These are phyloP conservation scores for Penicillium ochrochloron DNA, from an alignment of 495 filamentous ascomycete species.

Conservation along the genomic window DNA sequence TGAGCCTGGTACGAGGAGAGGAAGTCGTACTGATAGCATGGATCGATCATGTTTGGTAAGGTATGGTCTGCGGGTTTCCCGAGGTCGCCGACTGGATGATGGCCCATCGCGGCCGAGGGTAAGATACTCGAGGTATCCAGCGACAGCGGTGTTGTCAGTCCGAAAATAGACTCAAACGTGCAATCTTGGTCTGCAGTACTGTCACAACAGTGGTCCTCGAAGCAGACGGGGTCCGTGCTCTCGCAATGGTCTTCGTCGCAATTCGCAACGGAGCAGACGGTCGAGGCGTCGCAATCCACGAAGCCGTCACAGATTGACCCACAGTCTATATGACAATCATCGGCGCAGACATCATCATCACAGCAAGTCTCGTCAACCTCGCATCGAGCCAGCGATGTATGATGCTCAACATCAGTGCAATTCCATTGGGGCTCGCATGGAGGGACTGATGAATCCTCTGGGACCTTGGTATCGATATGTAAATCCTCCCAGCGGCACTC, in stretches of 20 bases:
- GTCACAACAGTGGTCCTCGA: constrained; percentile 48
- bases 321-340: constrained; percentile 49
- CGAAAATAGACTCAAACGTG: constrained; percentile 43
- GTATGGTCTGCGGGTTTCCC: constrained; percentile 31
- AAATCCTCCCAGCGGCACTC: constrained; percentile 52
- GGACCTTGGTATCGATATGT: constrained; percentile 41
- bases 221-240: constrained; percentile 43
- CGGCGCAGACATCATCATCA: constrained; percentile 49
- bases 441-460: constrained; percentile 27
- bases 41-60: constrained; percentile 23
- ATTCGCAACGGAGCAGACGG: constrained; percentile 43
- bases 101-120: constrained; percentile 28
- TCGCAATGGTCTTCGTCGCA: constrained; percentile 38
- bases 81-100: constrained; percentile 23
- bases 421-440: constrained; percentile 36
- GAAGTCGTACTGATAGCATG: constrained; percentile 31
- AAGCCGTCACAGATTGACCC: constrained; percentile 51
- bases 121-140: constrained; percentile 39
- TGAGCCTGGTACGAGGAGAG: constrained; percentile 36
- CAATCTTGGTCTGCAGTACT: constrained; percentile 30
- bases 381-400: constrained; percentile 33
- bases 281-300: constrained; percentile 48
- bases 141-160: constrained; percentile 36
- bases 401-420: constrained; percentile 38
- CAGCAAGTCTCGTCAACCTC: constrained; percentile 47